Evolutionary conservation across 2,329 filamentous ascomycete genomes (phyloP), one percentile per base, ranked within the genome.

Genomic region (Emmonsiellopsis sp.): DNA sequence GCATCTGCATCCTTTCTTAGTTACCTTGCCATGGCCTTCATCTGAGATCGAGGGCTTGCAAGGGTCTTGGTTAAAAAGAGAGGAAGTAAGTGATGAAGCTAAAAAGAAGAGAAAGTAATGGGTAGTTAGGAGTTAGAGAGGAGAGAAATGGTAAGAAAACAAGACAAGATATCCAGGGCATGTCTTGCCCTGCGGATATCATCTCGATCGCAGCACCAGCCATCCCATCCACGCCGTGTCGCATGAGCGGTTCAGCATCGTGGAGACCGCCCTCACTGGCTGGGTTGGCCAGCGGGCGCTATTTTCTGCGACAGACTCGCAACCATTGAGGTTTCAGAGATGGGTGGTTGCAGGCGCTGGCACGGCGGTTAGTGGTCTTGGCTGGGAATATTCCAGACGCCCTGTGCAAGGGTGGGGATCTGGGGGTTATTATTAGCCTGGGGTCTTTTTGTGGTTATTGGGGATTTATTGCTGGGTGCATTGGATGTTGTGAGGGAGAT

Each of bases 281-380:
- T 27, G 21, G 21, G 21, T 27, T 27, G 21, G 21, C 21, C 21
- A 27, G 37, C 14, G 39, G 49, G 49, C 39, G 27, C 21, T 3
- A 27, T 34, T 33, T 21, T 43, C 40, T 51, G 49, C 9, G 14
- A 42, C 49, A 36, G 45, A 44, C 27, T 36, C 52, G 52, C 52
- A 44, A 51, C 49, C 49, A 36, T 32, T 51, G 39, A 44, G 32
- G 49, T 51, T 51, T 51, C 49, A 51, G 32, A 32, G 39, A n/a
- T 49, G 47, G 31, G 27, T 27, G 33, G 49, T 39, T 13, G 17
- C n/a, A 13, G 14, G n/a, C 37, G n/a, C 31, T 51, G 9, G 32
- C 17, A 31, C 27, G 49, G 49, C 49, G 49, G 49, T 43, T 51
- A 51, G 39, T 31, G 7, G 39, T 6, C 27, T 51, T 8, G 17